phyloP scores from a whole-genome alignment of 805 yeast genomes.

The Debaryomyces tyrocola region DNA sequence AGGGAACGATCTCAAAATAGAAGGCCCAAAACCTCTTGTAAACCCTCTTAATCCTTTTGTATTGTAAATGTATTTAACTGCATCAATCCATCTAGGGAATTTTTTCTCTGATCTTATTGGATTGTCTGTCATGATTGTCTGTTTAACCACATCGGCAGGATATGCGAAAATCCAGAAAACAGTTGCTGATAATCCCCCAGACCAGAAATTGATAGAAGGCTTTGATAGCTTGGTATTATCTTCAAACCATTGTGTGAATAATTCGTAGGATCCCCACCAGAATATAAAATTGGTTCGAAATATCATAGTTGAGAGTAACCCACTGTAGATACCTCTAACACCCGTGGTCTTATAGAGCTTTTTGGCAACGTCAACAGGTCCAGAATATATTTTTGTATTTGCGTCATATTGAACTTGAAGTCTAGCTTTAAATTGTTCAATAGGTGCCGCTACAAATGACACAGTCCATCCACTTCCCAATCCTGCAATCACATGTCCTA shows the following conservation, averaged over 20 bases:
- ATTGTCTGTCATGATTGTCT: constrained; percentile 77
- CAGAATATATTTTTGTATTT: constrained; percentile 60
- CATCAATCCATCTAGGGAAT: constrained; percentile 69
- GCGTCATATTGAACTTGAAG: constrained; percentile 89
- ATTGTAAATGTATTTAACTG: constrained; percentile 65
- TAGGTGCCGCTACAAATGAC: constrained; percentile 93
- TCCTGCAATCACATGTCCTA: constrained; percentile 74
- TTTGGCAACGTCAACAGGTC: constrained; percentile 75
- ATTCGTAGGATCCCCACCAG: constrained; percentile 94
- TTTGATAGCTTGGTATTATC: constrained; percentile 63
- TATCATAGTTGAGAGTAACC: constrained; percentile 80
- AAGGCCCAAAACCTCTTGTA: constrained; percentile 78
- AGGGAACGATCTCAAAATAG: constrained; percentile 81
- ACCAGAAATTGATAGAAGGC: constrained; percentile 82
- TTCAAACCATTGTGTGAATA: constrained; percentile 69
- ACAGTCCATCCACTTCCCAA: constrained; percentile 92
- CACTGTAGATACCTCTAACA: constrained; percentile 73
- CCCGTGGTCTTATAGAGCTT: constrained; percentile 63
- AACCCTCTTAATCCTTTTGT: constrained; percentile 69
- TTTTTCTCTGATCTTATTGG: constrained; percentile 61
- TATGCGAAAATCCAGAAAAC: constrained; percentile 89
- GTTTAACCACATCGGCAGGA: constrained; percentile 87
- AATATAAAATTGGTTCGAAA: constrained; percentile 84
- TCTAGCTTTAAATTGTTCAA: constrained; percentile 85
- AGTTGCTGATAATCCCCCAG: constrained; percentile 85